phyloP scores from a whole-genome alignment of 768 basidiomycete genomes.

The Mycena belliarum region DNA sequence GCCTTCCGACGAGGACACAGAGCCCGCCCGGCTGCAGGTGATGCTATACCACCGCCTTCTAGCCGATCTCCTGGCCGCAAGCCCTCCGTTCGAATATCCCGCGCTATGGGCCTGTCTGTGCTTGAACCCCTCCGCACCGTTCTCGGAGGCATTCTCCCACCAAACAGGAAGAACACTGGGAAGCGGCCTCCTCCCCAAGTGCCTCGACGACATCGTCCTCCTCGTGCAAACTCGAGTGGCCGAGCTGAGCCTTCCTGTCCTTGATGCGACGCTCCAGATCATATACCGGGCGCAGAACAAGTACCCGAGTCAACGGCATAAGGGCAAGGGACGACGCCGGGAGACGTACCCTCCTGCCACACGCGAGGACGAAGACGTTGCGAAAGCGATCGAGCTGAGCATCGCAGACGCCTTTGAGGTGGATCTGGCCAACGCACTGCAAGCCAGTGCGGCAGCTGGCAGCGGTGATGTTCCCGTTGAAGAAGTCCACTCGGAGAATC shows the following conservation, averaged over 20 bases:
- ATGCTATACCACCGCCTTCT: conserved; percentile 79
- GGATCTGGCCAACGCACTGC: conserved; percentile 11
- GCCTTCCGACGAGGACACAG: conserved; percentile 59
- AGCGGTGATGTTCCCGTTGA: neutral
- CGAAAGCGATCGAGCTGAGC: conserved; percentile 49
- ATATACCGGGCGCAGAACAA: conserved; percentile 51
- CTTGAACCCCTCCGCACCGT: conserved; percentile 41
- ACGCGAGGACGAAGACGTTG: conserved; percentile 45
- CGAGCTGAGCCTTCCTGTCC: conserved; percentile 13
- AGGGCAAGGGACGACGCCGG: conserved; percentile 21
- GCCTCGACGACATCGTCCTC: conserved; percentile 34
- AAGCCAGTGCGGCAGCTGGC: neutral
- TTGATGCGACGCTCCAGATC: conserved; percentile 34
- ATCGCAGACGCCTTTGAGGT: conserved; percentile 28
- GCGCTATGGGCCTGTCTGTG: conserved; percentile 51
- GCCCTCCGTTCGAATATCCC: conserved; percentile 52
- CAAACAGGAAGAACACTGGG: conserved; percentile 23
- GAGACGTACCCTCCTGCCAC: neutral
- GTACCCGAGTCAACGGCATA: conserved; percentile 12
- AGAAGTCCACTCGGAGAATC: neutral
- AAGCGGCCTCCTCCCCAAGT: conserved; percentile 17
- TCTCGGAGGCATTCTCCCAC: conserved; percentile 54
- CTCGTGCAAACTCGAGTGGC: neutral
- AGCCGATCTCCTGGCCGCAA: conserved; percentile 44
- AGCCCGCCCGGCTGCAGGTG: conserved; percentile 65